phyloP scores from a whole-genome alignment of 768 basidiomycete species.

The Suillus occidentalis region DNA sequence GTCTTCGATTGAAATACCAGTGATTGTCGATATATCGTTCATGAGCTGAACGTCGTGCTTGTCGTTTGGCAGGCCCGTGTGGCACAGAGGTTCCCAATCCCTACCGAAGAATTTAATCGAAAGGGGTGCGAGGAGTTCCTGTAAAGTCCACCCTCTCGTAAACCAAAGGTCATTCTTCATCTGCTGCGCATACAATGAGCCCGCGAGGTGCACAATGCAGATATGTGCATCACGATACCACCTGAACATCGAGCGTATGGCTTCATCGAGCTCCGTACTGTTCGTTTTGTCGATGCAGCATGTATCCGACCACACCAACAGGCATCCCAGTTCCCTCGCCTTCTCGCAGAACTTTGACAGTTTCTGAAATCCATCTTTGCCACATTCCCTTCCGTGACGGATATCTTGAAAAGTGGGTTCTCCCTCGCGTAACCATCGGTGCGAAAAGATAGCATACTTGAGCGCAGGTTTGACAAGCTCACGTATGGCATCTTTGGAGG shows the following conservation, averaged over 20 bases:
- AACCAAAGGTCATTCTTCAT: slow-evolving; percentile 13
- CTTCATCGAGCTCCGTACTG: slow-evolving; percentile 15
- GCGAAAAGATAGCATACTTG: slow-evolving; percentile 26
- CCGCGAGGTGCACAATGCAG: slow-evolving; percentile 13
- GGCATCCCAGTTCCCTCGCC: not conserved
- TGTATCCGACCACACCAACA: slow-evolving; percentile 13
- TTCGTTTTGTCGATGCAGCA: slow-evolving; percentile 14
- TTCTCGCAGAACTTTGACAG: slow-evolving; percentile 5
- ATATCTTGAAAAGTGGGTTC: slow-evolving; percentile 27
- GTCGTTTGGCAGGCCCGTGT: not conserved
- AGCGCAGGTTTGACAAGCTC: slow-evolving; percentile 3
- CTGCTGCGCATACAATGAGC: not conserved
- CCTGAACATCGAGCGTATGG: slow-evolving; percentile 17
- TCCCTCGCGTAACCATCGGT: slow-evolving; percentile 20
- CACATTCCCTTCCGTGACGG: slow-evolving; percentile 7
- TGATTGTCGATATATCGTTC: not conserved
- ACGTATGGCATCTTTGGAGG: not conserved
- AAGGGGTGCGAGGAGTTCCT: not conserved
- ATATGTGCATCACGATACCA: slow-evolving; percentile 17
- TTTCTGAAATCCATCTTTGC: not conserved
- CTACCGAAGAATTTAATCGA: slow-evolving; percentile 4
- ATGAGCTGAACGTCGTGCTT: slow-evolving; percentile 2
- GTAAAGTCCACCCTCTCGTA: slow-evolving; percentile 13
- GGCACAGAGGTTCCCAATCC: not conserved
- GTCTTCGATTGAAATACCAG: slow-evolving; percentile 4